Evolutionary conservation across 768 basidiomycete species (phyloP).

Genomic region (Rhodocollybia butyracea): DNA sequence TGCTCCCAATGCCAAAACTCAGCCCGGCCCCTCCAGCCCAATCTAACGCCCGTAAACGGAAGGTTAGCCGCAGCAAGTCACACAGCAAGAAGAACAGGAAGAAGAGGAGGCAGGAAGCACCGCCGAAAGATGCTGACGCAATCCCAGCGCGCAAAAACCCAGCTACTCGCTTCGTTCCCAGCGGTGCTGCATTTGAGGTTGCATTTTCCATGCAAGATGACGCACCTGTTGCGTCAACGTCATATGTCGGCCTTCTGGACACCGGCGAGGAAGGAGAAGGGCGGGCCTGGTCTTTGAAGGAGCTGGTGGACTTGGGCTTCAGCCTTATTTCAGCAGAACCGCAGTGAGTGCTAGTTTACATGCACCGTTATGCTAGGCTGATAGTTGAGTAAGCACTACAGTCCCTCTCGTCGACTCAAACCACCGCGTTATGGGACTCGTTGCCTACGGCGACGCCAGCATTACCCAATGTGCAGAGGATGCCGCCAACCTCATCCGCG

Average conservation of each 20-base stretch:
- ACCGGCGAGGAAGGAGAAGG: neutral
- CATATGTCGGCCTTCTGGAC: neutral
- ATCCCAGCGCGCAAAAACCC: neutral
- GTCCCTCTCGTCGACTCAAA: neutral
- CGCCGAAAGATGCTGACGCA: neutral
- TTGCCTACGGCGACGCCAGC: neutral
- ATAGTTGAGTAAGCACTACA: no score
- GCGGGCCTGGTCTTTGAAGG: neutral
- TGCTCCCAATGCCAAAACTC: neutral
- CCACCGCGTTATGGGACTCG: neutral
- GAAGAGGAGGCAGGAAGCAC: neutral
- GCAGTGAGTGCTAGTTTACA: no score
- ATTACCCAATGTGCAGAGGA: neutral
- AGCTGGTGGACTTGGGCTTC: neutral
- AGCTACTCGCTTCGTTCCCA: neutral
- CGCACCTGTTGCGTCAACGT: neutral
- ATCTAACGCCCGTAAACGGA: neutral
- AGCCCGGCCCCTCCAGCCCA: neutral
- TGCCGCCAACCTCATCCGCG: neutral
- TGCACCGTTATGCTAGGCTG: no score
- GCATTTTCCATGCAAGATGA: neutral
- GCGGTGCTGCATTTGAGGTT: neutral
- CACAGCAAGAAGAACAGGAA: neutral
- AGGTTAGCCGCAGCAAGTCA: neutral
- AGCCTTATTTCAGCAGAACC: neutral